Conservation (phyloP, 768 basidiomycete genomes). For the Phylloporus scabripes region DNA sequence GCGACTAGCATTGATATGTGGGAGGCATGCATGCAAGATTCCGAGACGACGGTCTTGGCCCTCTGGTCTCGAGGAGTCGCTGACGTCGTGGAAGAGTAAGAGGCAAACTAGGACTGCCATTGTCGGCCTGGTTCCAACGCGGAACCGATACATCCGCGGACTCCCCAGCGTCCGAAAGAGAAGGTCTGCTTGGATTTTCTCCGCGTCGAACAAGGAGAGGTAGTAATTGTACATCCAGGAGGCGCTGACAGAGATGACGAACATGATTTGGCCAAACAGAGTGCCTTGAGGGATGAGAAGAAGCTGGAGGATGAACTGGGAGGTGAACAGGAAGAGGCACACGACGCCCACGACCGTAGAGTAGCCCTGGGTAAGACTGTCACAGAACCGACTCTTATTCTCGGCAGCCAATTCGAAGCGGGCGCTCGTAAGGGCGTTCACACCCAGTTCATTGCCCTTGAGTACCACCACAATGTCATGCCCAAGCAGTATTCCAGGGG, state of each 20-base stretch:
- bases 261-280: slow-evolving; percentile 31
- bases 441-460: slow-evolving; percentile 20
- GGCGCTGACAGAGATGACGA: slow-evolving; percentile 22
- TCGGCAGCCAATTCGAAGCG: slow-evolving; percentile 19
- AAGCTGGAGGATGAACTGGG: slow-evolving; percentile 29
- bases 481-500: slow-evolving; percentile 21
- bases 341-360: slow-evolving; percentile 8
- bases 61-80: slow-evolving; percentile 7
- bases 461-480: slow-evolving; percentile 20
- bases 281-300: slow-evolving; percentile 30
- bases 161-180: slow-evolving; percentile 12
- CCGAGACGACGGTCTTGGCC: slow-evolving; percentile 13
- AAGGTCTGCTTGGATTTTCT: slow-evolving; percentile 18
- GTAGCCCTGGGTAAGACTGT: slow-evolving; percentile 3
- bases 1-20: slow-evolving; percentile 9
- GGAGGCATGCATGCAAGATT: slow-evolving; percentile 15
- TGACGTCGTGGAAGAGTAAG: slow-evolving; percentile 13
- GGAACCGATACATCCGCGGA: slow-evolving; percentile 11
- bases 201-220: slow-evolving; percentile 30
- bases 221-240: slow-evolving; percentile 31
- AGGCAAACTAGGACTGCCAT: slow-evolving; percentile 19
- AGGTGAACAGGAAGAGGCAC: slow-evolving; percentile 24
- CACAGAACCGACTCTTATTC: neutral
- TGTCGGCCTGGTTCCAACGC: slow-evolving; percentile 14
- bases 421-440: slow-evolving; percentile 25